Evolutionary conservation across 2,329 filamentous ascomycete species (phyloP).

Genomic region (Thermothelomyces thermophilus): DNA sequence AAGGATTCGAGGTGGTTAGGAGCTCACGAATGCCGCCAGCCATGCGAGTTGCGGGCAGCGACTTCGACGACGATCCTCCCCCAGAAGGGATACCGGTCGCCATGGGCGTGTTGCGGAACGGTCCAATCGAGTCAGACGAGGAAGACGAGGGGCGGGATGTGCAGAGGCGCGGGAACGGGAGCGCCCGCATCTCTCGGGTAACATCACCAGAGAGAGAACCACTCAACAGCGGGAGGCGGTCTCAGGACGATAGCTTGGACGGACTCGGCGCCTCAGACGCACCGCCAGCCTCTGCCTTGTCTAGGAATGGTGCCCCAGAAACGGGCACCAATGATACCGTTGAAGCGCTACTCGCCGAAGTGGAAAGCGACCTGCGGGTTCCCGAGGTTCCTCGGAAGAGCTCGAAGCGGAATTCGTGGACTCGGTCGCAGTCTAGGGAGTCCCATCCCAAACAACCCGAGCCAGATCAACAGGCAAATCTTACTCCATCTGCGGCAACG

Average conservation of each 20-base stretch:
- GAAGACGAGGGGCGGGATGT: slow-evolving; percentile 36
- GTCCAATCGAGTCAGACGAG: slow-evolving; percentile 60
- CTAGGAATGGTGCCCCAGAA: slow-evolving; percentile 55
- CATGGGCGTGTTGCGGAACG: slow-evolving; percentile 52
- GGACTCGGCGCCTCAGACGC: slow-evolving; percentile 36
- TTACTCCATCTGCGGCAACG: slow-evolving; percentile 25
- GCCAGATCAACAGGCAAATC: slow-evolving; percentile 11
- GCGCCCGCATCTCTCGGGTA: slow-evolving; percentile 27
- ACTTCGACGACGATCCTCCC: slow-evolving; percentile 59
- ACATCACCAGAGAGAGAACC: slow-evolving; percentile 34
- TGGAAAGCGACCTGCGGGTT: slow-evolving; percentile 20
- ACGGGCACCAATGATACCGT: slow-evolving; percentile 45
- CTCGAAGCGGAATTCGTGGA: slow-evolving; percentile 53
- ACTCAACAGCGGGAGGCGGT: slow-evolving; percentile 41
- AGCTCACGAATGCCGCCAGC: slow-evolving; percentile 80
- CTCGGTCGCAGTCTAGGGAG: slow-evolving; percentile 29
- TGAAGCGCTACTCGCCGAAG: not conserved
- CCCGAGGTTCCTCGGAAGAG: slow-evolving; percentile 66
- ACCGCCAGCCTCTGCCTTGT: slow-evolving; percentile 45
- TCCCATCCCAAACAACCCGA: slow-evolving; percentile 14
- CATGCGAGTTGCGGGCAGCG: slow-evolving; percentile 51
- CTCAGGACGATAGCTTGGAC: slow-evolving; percentile 40
- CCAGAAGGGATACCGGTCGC: slow-evolving; percentile 61
- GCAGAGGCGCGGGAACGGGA: slow-evolving; percentile 25
- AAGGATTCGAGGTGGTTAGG: slow-evolving; percentile 93